Evolutionary conservation across 31 red algal species (phyloP), one percentile per base, ranked within the genome.

Genomic region (Asparagopsis taxiformis): DNA sequence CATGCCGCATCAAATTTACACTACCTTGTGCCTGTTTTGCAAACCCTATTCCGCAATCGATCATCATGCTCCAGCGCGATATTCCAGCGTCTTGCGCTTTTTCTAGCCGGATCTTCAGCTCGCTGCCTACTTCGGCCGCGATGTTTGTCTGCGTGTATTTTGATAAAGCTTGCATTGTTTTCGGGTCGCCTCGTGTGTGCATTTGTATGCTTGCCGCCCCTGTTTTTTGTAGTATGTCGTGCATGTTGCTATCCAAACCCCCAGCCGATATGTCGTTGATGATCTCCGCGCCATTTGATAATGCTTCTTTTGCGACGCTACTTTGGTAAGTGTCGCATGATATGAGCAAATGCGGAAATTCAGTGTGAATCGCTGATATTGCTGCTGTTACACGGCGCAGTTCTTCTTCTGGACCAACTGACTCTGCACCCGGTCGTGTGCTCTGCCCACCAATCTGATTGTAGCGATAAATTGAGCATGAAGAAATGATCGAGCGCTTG

Each of bases 211-310:
- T 59, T 11, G 89, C 84, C 23, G 82, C 89, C 6, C 67, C 65
- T n/a, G 19, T 52, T 36, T 30, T 26, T 21, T 33, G 33, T 0
- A 80, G 32, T 22, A 59, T 74, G 16, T 61, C 65, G 4, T 65
- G 51, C 34, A 80, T 71, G 17, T 37, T 59, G 20, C 31, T 44
- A 28, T 82, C 88, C 24, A 73, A n/a, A 5, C 36, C 51, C 0
- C 94, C 94, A 26, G 59, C 82, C 6, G 76, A 85, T 1, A 98
- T 73, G 63, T 98, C 94, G 59, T 98, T 98, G 50, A 98, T 82
- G 0, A 88, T 41, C 16, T 93, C 74, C 2, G 72, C 94, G n/a
- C 89, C 89, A 15, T 22, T 31, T 5, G 54, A 51, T 8, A 93
- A 26, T 53, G 66, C 77, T 7, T 55, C 66, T 11, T 49, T 19